Evolutionary conservation across 441 rosid species (phyloP).

Genomic region (Pelargonium fulgidum): DNA sequence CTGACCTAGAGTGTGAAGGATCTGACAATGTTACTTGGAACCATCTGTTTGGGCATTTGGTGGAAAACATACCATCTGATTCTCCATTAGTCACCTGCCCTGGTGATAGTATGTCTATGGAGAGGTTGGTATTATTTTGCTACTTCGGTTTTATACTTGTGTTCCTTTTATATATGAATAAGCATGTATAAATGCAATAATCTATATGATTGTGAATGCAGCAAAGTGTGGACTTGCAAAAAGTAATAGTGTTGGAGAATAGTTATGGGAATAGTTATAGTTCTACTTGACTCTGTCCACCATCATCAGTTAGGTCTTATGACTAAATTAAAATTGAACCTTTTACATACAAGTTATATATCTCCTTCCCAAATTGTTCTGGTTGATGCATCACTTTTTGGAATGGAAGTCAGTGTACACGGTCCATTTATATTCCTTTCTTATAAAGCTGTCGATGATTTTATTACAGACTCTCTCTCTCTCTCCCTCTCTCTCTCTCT

Average conservation of each 20-base stretch:
- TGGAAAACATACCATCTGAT: conserved; percentile 21
- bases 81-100: conserved; percentile 18
- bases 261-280: too few relatives aligned
- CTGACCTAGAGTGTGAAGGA: conserved; percentile 25
- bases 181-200: neutral
- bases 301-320: neutral
- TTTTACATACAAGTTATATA: neutral
- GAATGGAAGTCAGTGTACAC: neutral
- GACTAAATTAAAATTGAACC: neutral
- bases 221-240: neutral
- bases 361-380: neutral
- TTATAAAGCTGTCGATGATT: neutral
- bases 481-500: neutral
- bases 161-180: neutral
- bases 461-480: neutral
- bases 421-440: neutral
- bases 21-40: conserved; percentile 27
- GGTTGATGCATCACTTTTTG: conserved; percentile 1
- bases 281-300: neutral
- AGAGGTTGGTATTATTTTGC: conserved; percentile 33
- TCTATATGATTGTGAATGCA: neutral
- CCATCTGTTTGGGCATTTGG: conserved; percentile 18
- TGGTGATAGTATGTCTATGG: conserved; percentile 20
- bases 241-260: too few relatives aligned
- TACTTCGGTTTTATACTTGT: neutral